phyloP scores from a whole-genome alignment of 176 grass and related monocot genomes.

The Aegilops tauschii region DNA sequence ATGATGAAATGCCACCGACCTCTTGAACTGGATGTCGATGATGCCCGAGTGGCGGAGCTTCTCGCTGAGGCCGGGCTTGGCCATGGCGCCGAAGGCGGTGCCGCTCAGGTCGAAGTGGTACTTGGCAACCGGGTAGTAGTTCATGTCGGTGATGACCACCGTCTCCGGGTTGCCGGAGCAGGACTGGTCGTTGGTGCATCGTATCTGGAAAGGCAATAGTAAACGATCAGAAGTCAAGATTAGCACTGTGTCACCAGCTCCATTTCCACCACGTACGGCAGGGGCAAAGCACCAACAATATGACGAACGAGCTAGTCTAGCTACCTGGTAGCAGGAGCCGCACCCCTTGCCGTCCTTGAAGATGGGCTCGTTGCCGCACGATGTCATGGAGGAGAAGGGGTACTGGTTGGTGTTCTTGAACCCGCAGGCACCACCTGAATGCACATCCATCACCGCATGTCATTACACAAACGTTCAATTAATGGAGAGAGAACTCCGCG shows the following conservation, averaged over 20 bases:
- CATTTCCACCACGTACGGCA: not conserved
- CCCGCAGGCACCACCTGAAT: slow-evolving; percentile 59
- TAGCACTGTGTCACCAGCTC: not conserved
- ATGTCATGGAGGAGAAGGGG: slow-evolving; percentile 60
- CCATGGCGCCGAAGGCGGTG: slow-evolving; percentile 70
- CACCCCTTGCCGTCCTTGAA: slow-evolving; percentile 75
- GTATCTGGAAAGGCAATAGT: slow-evolving; percentile 26
- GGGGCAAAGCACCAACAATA: not conserved
- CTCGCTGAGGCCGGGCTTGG: slow-evolving; percentile 36
- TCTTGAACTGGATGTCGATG: slow-evolving; percentile 60
- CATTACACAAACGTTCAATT: not conserved
- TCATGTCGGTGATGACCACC: slow-evolving; percentile 65
- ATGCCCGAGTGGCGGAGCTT: slow-evolving; percentile 57
- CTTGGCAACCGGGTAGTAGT: slow-evolving; percentile 48
- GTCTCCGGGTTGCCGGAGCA: slow-evolving; percentile 71
- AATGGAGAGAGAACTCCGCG: not conserved
- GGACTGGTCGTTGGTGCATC: slow-evolving; percentile 30
- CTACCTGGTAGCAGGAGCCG: slow-evolving; percentile 61
- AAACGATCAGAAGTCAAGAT: not conserved
- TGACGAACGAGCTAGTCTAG: too few species aligned
- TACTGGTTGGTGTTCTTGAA: slow-evolving; percentile 48
- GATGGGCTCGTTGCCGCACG: slow-evolving; percentile 51
- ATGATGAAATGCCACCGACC: slow-evolving; percentile 20
- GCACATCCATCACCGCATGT: not conserved
- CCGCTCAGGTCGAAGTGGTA: slow-evolving; percentile 74